Conservation (phyloP, 305 asterid species). For the Rubia tinctorum region DNA sequence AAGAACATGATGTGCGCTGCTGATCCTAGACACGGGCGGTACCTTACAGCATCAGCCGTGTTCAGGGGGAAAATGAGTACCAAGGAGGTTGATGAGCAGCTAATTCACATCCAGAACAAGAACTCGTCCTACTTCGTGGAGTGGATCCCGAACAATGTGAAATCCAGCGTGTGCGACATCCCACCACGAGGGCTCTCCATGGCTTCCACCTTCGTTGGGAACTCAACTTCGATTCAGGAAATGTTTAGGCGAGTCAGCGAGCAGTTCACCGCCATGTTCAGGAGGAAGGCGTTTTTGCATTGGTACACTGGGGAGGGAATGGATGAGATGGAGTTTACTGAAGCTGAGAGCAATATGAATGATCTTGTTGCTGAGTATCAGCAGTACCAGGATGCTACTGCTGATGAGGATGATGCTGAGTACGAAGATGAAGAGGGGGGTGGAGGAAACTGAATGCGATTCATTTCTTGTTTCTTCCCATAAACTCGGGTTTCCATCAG, state of each 20-base stretch:
- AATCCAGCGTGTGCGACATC: conserved; percentile 43
- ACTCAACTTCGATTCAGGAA: too few species aligned
- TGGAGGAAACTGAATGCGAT: too few species aligned
- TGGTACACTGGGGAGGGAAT: too few species aligned
- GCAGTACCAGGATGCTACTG: conserved; percentile 55
- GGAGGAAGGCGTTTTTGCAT: too few species aligned
- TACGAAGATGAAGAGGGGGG: conserved; percentile 28
- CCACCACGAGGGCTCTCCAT: too few species aligned
- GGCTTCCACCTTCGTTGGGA: too few species aligned
- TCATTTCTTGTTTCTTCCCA: too few species aligned
- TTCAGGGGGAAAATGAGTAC: conserved; percentile 52
- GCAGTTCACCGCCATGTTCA: too few species aligned
- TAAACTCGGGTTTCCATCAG: background rate
- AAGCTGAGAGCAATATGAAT: too few species aligned
- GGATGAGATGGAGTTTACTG: too few species aligned
- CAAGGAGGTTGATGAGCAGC: conserved; percentile 52
- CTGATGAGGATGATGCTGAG: conserved; percentile 40
- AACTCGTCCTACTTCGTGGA: conserved; percentile 53
- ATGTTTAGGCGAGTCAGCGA: too few species aligned
- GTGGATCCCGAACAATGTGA: conserved; percentile 56
- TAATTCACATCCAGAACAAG: conserved; percentile 53
- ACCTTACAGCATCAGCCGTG: conserved; percentile 53
- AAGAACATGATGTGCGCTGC: conserved; percentile 54
- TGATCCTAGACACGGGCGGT: conserved; percentile 37
- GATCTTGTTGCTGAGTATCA: conserved; percentile 41